These are phyloP conservation scores for Ceratocystis ficicola DNA, from an alignment of 2,329 filamentous ascomycete genomes.

Conservation along the genomic window DNA sequence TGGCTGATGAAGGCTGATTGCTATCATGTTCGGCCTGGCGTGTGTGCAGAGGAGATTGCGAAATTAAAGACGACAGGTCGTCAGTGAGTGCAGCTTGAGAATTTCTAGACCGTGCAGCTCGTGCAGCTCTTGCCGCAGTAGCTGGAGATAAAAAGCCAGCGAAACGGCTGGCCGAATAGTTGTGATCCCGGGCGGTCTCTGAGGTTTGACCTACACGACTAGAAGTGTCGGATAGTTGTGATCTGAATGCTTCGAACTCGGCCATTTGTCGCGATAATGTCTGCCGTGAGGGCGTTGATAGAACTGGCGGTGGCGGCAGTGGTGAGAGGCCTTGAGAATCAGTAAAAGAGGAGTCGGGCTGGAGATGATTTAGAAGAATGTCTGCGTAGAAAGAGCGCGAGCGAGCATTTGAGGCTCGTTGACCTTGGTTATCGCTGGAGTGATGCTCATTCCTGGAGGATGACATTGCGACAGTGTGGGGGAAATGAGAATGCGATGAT, in stretches of 20 bases:
- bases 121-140: background rate
- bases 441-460: background rate
- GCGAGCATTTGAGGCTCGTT: background rate
- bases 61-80: background rate
- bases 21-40: background rate
- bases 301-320: background rate
- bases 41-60: background rate
- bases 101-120: background rate
- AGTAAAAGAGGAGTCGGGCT: background rate
- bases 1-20: background rate
- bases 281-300: background rate
- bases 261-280: background rate
- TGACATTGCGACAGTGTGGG: background rate
- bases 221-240: background rate
- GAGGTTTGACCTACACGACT: background rate
- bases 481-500: background rate
- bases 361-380: background rate
- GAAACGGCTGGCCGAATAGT: background rate
- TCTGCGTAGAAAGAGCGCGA: background rate
- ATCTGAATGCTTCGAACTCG: background rate
- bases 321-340: background rate
- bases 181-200: background rate
- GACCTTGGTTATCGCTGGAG: background rate
- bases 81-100: background rate
- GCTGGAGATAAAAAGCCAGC: background rate